Base-by-base conservation (phyloP, 148 eudicot genomes). In the Nepenthes mirabilis region DNA sequence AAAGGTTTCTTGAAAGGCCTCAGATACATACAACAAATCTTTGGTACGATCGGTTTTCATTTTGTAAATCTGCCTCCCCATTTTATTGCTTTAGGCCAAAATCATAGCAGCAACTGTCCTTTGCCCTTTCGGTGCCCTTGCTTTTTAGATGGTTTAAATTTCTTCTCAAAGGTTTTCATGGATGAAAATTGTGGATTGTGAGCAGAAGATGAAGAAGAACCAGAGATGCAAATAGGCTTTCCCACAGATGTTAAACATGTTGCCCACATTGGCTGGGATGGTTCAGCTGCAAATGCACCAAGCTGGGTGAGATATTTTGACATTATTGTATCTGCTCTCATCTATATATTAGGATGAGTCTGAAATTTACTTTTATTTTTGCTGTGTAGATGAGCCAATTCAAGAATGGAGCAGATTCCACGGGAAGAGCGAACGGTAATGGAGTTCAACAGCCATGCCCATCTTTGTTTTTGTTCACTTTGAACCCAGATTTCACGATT, bases 241-340 rank as follows among this genome's bases (percentile, higher is more conserved):
- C 81, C 82, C 2, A 78, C 82, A 37, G 82, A 78, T 71, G 82
- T 78, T 62, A 78, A 78, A 14, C 82, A 78, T 78, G 82, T 78
- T 67, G 81, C 82, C 51, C 82, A 78, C 14, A 78, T 78, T 37
- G 82, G 82, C 45, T 78, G 82, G 82, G 82, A 78, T 74, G 82
- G 82, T 78, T 78, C 78, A 23, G 65, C 82, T 14, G 70, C 82
- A 23, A 78, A 49, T 74, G 71, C 78, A 52, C 82, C 82, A 0
- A 74, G 74, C 61, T 78, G 82, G 82, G 82, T 71, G 71, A 14
- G 35, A 33, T 40, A 56, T 50, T 43, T 36, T 34, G 58, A 5
- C 58, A 55, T 55, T 33, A 7, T 0, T 10, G 7, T 32, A 34
- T 2, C 1, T 55, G 58, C 36, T 33, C 37, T 33, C 11, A 2